A percentile compares a stretch with the other conserved stretches of the same genome.
Evolutionary conservation across 441 rosid species (phyloP).

Genomic region (Populus hybrid): DNA sequence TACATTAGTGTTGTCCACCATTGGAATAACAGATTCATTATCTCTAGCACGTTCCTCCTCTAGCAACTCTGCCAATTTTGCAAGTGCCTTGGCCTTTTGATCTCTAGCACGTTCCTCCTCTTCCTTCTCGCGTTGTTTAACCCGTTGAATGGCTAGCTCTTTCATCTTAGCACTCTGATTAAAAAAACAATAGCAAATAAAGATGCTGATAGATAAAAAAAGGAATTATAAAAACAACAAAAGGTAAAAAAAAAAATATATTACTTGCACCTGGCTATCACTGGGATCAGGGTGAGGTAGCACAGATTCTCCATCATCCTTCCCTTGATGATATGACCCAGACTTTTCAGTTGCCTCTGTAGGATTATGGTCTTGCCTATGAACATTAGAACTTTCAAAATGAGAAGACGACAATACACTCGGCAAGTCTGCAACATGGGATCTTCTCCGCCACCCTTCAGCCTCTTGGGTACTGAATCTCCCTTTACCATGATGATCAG

Average conservation of each 20-base stretch:
- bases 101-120: conserved; percentile 86
- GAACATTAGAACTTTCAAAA: conserved; percentile 42
- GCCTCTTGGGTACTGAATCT: conserved; percentile 47
- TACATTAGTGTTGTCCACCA: conserved; percentile 32
- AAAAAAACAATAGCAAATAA: conserved; percentile 22
- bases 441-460: conserved; percentile 57
- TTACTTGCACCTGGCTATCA: conserved; percentile 59
- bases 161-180: conserved; percentile 64
- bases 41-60: neutral
- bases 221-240: conserved; percentile 12
- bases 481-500: conserved; percentile 56
- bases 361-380: conserved; percentile 31
- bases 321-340: conserved; percentile 29
- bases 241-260: conserved; percentile 8
- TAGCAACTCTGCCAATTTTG: conserved; percentile 70
- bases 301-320: conserved; percentile 39
- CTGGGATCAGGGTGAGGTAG: conserved; percentile 38
- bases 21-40: conserved; percentile 22
- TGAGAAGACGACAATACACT: conserved; percentile 26
- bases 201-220: conserved; percentile 19
- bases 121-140: conserved; percentile 64
- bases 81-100: conserved; percentile 82
- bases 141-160: conserved; percentile 72
- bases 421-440: conserved; percentile 34
- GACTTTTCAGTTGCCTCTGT: conserved; percentile 34